Base-by-base conservation (phyloP, 2,329 filamentous ascomycete genomes). In the Dothiorella sarmentorum region DNA sequence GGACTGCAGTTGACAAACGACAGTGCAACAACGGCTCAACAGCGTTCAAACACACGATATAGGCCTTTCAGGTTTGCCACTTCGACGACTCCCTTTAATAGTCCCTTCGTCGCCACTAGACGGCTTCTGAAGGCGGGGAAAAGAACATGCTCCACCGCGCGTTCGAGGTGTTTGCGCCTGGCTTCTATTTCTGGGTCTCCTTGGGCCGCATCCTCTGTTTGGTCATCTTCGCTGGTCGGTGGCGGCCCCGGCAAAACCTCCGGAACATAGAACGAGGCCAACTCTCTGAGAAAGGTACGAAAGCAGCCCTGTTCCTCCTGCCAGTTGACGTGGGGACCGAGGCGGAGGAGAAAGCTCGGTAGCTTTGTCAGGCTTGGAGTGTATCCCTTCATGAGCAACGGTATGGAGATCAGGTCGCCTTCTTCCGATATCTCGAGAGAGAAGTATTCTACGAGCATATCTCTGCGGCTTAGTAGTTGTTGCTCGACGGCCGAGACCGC, bases 381-480 rank as follows among this genome's bases (percentile, higher is more conserved):
- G 70, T 99, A 99, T 0, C 91, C 91, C 73, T 92, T 96, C 44
- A 96, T 74, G 33, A 99, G 79, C 7, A 99, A 79, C 0, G 94
- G 95, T 15, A 99, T 87, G 27, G 85, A 85, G 45, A 87, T 73
- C 2, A 99, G 78, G 56, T 93, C 84, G 11, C 92, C 93, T 0
- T 88, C 80, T 1, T 86, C 84, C 0, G 89, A 89, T 33, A 99
- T 85, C 57, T 93, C 86, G 43, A 99, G 76, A 1, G 87, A 88
- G 72, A 99, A 97, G 73, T 99, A 99, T 73, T 99, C 94, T 2
- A 83, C 78, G 1, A 99, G 82, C 90, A 99, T 95, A 67, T 93
- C 88, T 33, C 89, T 82, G 10, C 88, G 84, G 63, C 87, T 83
- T 29, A 95, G 80, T 2, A 97, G 79, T 64, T 91, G 86, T 2